Percentiles rank a stretch among this genome's conserved stretches.
These are phyloP conservation scores for Aurifilum marmelostoma DNA, from an alignment of 2,329 filamentous ascomycete species.

Conservation along the genomic window DNA sequence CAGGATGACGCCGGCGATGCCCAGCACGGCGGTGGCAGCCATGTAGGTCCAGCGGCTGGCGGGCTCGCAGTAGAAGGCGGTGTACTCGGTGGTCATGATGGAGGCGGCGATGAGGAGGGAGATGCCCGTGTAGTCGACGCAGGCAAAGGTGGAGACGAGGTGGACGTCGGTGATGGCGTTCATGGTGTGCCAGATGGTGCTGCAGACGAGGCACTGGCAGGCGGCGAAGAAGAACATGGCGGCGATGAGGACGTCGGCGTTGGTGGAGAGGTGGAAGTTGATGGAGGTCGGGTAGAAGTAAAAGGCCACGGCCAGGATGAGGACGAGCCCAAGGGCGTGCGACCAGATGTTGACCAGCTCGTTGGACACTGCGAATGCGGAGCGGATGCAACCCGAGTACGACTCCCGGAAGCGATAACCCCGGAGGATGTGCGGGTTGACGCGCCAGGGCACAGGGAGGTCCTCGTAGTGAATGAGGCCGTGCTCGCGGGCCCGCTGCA, in stretches of 20 bases:
- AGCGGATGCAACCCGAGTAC: constrained; percentile 85
- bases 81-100: constrained; percentile 98
- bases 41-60: constrained; percentile 86
- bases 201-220: constrained; percentile 92
- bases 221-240: constrained; percentile 96
- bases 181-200: constrained; percentile 98
- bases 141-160: constrained; percentile 92
- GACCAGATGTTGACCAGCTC: constrained; percentile 99
- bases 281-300: constrained; percentile 91
- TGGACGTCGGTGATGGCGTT: constrained; percentile 90
- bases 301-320: constrained; percentile 87
- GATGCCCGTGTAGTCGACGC: constrained; percentile 97
- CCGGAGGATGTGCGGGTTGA: constrained; percentile 89
- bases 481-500: constrained; percentile 73
- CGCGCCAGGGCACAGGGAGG: constrained; percentile 86
- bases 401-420: constrained; percentile 95
- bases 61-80: constrained; percentile 97
- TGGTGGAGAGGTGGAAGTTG: constrained; percentile 86
- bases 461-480: constrained; percentile 89
- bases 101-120: constrained; percentile 92
- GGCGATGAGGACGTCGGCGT: constrained; percentile 86
- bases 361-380: constrained; percentile 84
- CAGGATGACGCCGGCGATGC: constrained; percentile 84
- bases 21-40: constrained; percentile 75
- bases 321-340: constrained; percentile 83